Conservation (phyloP, 441 rosid genomes). For the Arabidopsis lyrata region DNA sequence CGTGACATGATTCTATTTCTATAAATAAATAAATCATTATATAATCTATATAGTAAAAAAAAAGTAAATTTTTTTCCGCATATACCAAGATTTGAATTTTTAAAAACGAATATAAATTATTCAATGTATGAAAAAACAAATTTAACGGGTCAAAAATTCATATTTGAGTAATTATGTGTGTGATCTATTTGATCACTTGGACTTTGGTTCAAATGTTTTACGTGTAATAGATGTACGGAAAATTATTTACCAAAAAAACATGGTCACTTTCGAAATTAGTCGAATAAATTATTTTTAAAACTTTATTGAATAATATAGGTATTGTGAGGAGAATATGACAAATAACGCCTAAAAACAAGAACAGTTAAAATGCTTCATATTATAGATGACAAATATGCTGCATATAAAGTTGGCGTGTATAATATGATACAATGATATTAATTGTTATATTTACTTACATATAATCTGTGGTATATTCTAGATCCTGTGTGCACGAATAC, state of each 20-base stretch:
- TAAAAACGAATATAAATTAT: no score
- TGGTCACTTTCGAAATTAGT: neutral
- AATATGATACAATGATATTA: neutral
- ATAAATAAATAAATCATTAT: no score
- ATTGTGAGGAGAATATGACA: neutral
- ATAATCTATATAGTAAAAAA: no score
- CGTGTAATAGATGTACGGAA: neutral
- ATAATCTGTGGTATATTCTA: conserved; percentile 5
- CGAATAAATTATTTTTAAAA: neutral
- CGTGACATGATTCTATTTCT: no score
- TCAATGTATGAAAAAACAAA: no score
- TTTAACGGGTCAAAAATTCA: no score
- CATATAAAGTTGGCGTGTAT: neutral
- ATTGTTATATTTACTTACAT: neutral
- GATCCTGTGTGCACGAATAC: conserved; percentile 1
- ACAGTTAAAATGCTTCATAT: neutral
- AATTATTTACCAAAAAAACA: no score
- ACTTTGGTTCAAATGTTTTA: neutral
- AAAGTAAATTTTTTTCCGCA: no score
- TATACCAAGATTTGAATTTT: no score
- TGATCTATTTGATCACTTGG: neutral
- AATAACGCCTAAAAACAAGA: neutral
- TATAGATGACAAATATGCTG: neutral
- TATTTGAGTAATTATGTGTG: neutral
- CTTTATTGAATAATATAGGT: neutral